A percentile compares a stretch with the other conserved stretches of the same genome.
phyloP scores from a whole-genome alignment of 768 basidiomycete genomes.

The Lactarius sp. region DNA sequence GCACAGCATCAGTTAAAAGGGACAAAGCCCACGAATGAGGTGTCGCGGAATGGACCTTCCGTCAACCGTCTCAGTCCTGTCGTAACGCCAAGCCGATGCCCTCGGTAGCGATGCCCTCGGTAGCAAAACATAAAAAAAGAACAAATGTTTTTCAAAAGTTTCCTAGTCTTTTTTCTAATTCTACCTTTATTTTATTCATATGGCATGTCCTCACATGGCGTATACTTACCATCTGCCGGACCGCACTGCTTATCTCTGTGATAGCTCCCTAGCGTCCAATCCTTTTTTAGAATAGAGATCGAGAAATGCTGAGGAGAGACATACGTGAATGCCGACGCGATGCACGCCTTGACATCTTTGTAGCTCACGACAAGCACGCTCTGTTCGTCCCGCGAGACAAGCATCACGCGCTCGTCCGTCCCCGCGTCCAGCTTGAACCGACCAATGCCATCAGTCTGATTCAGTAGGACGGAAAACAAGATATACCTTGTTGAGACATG shows the following conservation, averaged over 20 bases:
- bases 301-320: constrained; percentile 29
- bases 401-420: constrained; percentile 90
- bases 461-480: neutral
- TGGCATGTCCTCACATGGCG: neutral
- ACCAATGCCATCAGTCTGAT: neutral
- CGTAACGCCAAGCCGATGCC: neutral
- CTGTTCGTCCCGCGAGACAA: constrained; percentile 92
- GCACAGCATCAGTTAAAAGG: neutral
- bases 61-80: neutral
- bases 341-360: constrained; percentile 82
- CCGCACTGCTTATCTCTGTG: constrained; percentile 13
- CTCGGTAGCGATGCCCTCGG: no score
- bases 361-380: constrained; percentile 92
- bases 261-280: constrained; percentile 20
- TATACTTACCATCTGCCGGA: neutral
- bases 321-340: constrained; percentile 80
- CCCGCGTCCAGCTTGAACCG: constrained; percentile 80
- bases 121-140: neutral
- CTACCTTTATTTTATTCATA: constrained; percentile 23
- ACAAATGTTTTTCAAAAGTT: constrained; percentile 15
- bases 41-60: neutral
- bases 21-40: neutral
- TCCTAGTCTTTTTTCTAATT: constrained; percentile 27
- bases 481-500: constrained; percentile 87
- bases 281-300: neutral